Conservation (phyloP, 2,329 filamentous ascomycete species). For the Pseudodiploospora longispora region DNA sequence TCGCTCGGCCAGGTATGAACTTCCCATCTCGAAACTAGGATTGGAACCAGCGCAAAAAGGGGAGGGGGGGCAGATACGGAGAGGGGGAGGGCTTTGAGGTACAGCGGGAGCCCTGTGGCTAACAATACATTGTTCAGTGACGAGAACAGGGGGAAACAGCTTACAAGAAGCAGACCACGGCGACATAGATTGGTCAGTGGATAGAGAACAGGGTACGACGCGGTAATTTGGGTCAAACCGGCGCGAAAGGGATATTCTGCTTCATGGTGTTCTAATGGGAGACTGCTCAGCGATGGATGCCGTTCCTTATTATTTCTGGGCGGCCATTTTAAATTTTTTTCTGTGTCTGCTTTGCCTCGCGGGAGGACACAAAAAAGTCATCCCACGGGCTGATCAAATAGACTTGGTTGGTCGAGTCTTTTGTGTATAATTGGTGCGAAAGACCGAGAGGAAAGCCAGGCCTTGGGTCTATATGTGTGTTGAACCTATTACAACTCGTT, state of each 20-base stretch:
- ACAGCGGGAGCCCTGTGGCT: conserved; percentile 9
- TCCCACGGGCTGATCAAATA: conserved; percentile 5
- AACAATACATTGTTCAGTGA: conserved; percentile 11
- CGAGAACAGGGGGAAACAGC: conserved; percentile 9
- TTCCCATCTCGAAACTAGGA: background rate
- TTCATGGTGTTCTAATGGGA: background rate
- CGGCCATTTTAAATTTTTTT: background rate
- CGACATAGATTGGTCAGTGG: conserved; percentile 6
- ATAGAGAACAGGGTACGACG: conserved; percentile 6
- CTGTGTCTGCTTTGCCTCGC: conserved; percentile 5
- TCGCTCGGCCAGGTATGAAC: conserved; percentile 24
- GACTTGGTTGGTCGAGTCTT: conserved; percentile 4
- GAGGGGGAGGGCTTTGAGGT: background rate
- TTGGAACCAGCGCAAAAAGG: background rate
- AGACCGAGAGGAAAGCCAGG: conserved; percentile 4
- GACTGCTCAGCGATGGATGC: conserved; percentile 5
- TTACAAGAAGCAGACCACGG: conserved; percentile 10
- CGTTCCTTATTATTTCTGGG: conserved; percentile 6
- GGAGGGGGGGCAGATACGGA: background rate
- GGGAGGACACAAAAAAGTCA: conserved; percentile 5
- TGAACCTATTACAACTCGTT: conserved; percentile 8
- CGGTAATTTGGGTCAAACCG: conserved; percentile 5
- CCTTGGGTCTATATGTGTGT: conserved; percentile 3
- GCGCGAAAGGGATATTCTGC: conserved; percentile 5
- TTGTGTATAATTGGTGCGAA: conserved; percentile 11